Conservation (phyloP, 2,329 filamentous ascomycete species). For the Fusarium sp. region DNA sequence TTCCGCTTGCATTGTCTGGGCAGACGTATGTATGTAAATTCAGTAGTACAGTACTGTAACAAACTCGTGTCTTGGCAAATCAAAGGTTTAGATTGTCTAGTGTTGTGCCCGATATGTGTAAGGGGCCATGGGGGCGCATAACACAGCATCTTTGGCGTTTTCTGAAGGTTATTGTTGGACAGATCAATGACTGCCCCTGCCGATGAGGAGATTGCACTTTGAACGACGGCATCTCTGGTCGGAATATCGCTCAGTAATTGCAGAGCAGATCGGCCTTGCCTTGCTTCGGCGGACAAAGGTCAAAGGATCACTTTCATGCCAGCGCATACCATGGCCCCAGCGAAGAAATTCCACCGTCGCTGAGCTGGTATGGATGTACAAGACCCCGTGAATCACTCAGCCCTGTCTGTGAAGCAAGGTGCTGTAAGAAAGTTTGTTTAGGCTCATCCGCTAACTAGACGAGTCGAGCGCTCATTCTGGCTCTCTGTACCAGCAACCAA, state of each 20-base stretch:
- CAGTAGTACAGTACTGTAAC: neutral
- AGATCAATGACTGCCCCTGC: conserved; percentile 12
- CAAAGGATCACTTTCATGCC: conserved; percentile 19
- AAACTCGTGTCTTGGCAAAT: conserved; percentile 10
- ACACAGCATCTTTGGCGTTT: conserved; percentile 21
- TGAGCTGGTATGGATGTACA: conserved; percentile 26
- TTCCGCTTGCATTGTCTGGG: conserved; percentile 33
- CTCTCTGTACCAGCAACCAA: neutral
- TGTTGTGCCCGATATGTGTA: neutral
- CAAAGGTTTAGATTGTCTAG: conserved; percentile 7
- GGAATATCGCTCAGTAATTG: neutral
- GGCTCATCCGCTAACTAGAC: neutral
- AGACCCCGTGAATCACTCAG: conserved; percentile 23
- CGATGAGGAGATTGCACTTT: conserved; percentile 21
- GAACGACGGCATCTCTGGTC: conserved; percentile 1
- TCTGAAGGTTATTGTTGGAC: conserved; percentile 19
- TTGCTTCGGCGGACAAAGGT: conserved; percentile 1
- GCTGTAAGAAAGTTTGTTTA: conserved; percentile 28
- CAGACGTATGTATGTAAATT: conserved; percentile 24
- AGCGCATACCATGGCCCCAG: conserved; percentile 18
- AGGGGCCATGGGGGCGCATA: neutral
- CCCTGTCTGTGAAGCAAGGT: conserved; percentile 24
- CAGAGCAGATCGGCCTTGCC: conserved; percentile 10
- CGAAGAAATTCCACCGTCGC: conserved; percentile 30
- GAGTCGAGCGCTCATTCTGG: conserved; percentile 15